Conservation (phyloP, 768 basidiomycete genomes). For the Cubamyces sp. region DNA sequence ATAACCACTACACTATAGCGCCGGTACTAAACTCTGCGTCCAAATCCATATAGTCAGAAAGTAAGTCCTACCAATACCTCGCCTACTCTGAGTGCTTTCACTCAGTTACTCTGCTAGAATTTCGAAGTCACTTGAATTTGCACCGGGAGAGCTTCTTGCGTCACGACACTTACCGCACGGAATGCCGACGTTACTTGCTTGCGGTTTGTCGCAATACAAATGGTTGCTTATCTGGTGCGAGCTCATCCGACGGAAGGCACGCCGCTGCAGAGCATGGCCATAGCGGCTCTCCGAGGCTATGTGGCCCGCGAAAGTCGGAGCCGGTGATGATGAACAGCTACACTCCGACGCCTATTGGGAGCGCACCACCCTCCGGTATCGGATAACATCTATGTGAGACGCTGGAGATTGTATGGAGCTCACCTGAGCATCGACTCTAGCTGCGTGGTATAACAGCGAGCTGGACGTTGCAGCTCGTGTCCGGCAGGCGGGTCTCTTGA, state of each 20-base stretch:
- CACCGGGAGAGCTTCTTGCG: too few relatives aligned
- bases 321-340: neutral
- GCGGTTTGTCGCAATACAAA: too few relatives aligned
- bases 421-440: too few relatives aligned
- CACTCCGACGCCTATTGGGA: neutral
- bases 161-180: too few relatives aligned
- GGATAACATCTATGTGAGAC: neutral
- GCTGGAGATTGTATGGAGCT: neutral
- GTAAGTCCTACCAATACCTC: too few relatives aligned
- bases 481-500: neutral
- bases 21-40: neutral
- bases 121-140: too few relatives aligned
- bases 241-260: neutral
- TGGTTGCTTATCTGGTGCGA: neutral
- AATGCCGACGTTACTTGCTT: too few relatives aligned
- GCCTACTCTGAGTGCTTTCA: neutral
- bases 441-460: too few relatives aligned
- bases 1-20: slow-evolving; percentile 24
- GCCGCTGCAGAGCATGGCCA: neutral
- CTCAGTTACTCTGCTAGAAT: neutral
- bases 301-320: neutral
- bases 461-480: too few relatives aligned
- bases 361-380: neutral
- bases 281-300: neutral
- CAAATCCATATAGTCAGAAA: neutral